Conservation (phyloP, 805 yeast species). For the Pichia membranifaciens region DNA sequence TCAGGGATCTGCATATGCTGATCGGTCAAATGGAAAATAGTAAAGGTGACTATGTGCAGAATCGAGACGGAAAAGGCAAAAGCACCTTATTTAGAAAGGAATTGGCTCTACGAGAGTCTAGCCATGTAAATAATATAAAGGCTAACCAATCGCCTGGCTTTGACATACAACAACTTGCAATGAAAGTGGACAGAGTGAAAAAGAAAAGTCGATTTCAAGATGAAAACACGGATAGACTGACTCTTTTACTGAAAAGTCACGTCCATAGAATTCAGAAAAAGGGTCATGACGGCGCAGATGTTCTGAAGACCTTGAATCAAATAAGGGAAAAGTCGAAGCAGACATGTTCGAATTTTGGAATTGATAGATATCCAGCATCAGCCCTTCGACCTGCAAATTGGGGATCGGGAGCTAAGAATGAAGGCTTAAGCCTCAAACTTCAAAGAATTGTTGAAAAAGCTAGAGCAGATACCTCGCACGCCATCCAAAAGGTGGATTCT, state of each 20-base stretch:
- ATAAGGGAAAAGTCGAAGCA: conserved; percentile 6
- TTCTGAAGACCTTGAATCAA: neutral
- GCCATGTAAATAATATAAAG: neutral
- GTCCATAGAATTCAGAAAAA: neutral
- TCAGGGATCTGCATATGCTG: too few species aligned
- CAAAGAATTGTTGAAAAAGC: conserved; percentile 1
- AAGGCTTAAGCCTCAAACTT: neutral
- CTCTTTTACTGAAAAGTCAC: neutral
- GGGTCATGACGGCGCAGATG: neutral
- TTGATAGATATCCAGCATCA: neutral
- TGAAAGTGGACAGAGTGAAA: neutral
- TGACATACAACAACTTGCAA: neutral
- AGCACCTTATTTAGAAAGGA: neutral
- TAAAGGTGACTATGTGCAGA: neutral
- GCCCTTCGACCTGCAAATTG: neutral
- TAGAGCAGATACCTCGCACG: conserved; percentile 6
- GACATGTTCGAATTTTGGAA: neutral
- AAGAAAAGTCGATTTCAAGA: neutral
- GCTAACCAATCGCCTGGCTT: neutral
- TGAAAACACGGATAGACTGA: too few species aligned
- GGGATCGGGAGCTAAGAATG: neutral
- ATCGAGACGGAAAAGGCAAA: neutral
- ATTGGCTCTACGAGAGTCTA: neutral
- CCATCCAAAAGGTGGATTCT: conserved; percentile 2
- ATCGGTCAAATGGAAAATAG: neutral